Evolutionary conservation across 495 filamentous ascomycete genomes (phyloP), one percentile per base, ranked within the genome.

Genomic region (Trichodelitschia bisporula): DNA sequence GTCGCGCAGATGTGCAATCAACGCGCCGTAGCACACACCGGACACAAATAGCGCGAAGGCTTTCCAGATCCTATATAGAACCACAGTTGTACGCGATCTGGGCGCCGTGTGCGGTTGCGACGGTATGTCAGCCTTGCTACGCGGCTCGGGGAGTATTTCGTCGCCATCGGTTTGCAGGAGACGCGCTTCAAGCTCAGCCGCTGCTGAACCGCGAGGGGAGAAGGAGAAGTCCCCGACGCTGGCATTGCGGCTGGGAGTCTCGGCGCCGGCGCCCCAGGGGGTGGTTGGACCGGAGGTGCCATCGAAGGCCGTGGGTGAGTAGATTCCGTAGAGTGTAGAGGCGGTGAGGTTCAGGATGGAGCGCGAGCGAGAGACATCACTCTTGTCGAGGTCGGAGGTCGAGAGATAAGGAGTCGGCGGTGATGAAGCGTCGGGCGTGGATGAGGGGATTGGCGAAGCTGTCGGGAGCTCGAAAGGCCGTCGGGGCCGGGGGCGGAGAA

Each of bases 261-360:
- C 58, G 13, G 65, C 59, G 26, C 77, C 77, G 1, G 66, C 74
- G 19, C 71, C 76, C 71, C 72, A 83, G 20, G 77, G 64, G 16
- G 59, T 59, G 24, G 54, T 53, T 29, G 50, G 41, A 21, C 65
- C 66, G 21, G 36, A 44, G n/a, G 23, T 29, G 32, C 39, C 35
- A 34, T 58, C 57, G 39, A 59, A 61, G 35, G 56, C 64, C 2
- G 64, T 66, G 10, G 71, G 76, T 8, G 66, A 62, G 54, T 86
- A 95, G 46, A 95, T 97, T 26, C 86, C 86, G 39, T 70, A 74
- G 0, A 95, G 65, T 1, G 86, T 92, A 2, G 77, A 77, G 10
- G 75, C 69, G 17, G 82, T 92, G 30, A 95, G 62, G 46, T 92
- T 90, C 41, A 84, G 61, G 17, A 77, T 60, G 2, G 82, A 91